phyloP scores from a whole-genome alignment of 192 early-diverging fungal genomes.

The Backusella tuberculispora region DNA sequence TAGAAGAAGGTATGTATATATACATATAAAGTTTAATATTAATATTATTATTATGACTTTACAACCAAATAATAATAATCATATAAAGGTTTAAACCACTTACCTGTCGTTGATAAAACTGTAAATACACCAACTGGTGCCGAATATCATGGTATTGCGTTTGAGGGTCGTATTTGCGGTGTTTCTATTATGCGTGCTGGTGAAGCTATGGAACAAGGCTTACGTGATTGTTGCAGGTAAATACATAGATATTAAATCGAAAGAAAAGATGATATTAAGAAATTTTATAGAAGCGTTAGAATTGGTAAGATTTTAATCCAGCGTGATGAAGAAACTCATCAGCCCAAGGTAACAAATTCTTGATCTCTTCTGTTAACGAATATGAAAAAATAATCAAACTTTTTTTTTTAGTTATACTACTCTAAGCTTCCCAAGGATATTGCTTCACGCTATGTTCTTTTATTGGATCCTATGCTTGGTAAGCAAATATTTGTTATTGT shows the following conservation, averaged over 20 bases:
- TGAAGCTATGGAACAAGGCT: conserved; percentile 88
- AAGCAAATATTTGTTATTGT: conserved; percentile 21
- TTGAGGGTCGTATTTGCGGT: conserved; percentile 44
- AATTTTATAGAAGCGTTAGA: conserved; percentile 68
- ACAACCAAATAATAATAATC: not conserved
- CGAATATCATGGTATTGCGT: conserved; percentile 25
- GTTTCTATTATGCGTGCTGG: conserved; percentile 96
- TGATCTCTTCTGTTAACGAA: not conserved
- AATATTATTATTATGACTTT: not conserved
- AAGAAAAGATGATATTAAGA: conserved; percentile 12
- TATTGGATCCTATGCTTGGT: conserved; percentile 96
- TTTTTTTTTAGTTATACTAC: conserved; percentile 72
- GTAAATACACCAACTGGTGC: conserved; percentile 80
- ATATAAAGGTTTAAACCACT: conserved; percentile 77
- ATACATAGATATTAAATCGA: not conserved
- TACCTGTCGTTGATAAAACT: conserved; percentile 80
- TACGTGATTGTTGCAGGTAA: conserved; percentile 78
- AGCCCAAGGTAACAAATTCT: conserved; percentile 62
- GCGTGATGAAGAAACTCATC: conserved; percentile 91
- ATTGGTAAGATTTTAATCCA: conserved; percentile 98
- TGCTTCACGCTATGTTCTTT: conserved; percentile 75
- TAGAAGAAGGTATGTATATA: conserved; percentile 77
- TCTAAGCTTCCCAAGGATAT: conserved; percentile 92
- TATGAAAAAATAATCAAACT: not conserved
- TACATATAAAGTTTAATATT: not conserved